Conservation (phyloP, 352 stramenopile genomes). For the Pythium myriotylum region DNA sequence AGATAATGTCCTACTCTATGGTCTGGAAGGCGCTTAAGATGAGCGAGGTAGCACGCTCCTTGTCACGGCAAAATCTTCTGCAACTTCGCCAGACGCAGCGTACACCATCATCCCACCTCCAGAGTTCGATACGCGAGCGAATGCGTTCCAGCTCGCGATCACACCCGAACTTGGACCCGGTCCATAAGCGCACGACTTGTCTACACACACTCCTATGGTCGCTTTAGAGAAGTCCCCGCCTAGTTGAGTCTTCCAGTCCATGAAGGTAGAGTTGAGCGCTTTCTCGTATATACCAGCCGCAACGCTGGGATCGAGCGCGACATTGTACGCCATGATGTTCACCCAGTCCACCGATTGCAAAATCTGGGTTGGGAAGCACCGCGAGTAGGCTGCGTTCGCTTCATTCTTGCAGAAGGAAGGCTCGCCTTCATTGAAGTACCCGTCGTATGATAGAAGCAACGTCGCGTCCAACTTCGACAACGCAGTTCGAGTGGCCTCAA, state of each 20-base stretch:
- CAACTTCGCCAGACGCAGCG: conserved; percentile 56
- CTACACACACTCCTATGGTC: conserved; percentile 61
- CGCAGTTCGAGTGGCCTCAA: conserved; percentile 50
- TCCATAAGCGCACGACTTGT: conserved; percentile 58
- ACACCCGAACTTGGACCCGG: conserved; percentile 58
- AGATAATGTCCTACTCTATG: neutral
- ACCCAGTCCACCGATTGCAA: conserved; percentile 71
- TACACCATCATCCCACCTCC: conserved; percentile 80
- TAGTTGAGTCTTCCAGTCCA: conserved; percentile 48
- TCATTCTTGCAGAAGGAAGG: conserved; percentile 31
- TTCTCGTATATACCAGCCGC: conserved; percentile 57
- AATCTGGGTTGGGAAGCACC: conserved; percentile 61
- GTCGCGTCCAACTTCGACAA: conserved; percentile 36
- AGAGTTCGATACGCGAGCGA: conserved; percentile 34
- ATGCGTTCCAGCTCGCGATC: conserved; percentile 53
- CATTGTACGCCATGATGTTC: conserved; percentile 88
- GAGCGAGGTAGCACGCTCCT: conserved; percentile 40
- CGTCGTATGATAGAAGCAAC: conserved; percentile 72
- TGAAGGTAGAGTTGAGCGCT: conserved; percentile 59
- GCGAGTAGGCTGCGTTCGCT: conserved; percentile 41
- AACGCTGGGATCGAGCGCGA: conserved; percentile 41
- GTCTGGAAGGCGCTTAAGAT: neutral
- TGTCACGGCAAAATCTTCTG: conserved; percentile 51
- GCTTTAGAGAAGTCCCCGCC: conserved; percentile 47
- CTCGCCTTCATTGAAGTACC: conserved; percentile 62